These are phyloP conservation scores for Sordariomycetes sp. DNA, from an alignment of 2,329 filamentous ascomycete genomes.

Conservation along the genomic window DNA sequence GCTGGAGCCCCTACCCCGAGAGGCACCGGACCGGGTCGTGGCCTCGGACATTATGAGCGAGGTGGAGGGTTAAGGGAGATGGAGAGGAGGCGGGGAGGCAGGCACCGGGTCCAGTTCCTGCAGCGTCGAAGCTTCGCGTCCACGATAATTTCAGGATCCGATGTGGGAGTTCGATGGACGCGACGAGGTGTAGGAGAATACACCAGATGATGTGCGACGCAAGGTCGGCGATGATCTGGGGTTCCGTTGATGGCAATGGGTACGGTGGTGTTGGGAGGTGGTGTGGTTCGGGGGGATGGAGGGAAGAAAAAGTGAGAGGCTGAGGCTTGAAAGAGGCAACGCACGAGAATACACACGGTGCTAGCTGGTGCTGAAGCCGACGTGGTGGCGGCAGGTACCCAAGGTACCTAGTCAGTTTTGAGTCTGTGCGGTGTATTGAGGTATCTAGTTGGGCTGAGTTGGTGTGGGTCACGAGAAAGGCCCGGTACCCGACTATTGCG, in stretches of 20 bases:
- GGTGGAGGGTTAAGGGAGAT: conserved; percentile 8
- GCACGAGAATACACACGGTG: conserved; percentile 3
- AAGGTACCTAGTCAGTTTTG: neutral
- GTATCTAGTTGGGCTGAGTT: neutral
- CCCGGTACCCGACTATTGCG: neutral
- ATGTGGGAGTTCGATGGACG: neutral
- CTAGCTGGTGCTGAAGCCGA: neutral
- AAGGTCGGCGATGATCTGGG: conserved; percentile 1
- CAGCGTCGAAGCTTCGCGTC: conserved; percentile 2
- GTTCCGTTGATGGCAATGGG: conserved; percentile 1
- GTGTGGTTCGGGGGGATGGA: conserved; percentile 10
- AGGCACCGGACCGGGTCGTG: conserved; percentile 68
- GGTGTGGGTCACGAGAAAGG: neutral
- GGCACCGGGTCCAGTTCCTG: conserved; percentile 4
- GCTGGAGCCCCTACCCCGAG: conserved; percentile 81
- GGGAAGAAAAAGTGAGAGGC: conserved; percentile 7
- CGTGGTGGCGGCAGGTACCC: conserved; percentile 1
- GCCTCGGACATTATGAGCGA: conserved; percentile 76
- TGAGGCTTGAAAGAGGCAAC: conserved; percentile 8
- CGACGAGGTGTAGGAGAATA: conserved; percentile 1
- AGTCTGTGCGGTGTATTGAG: neutral
- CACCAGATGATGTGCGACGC: conserved; percentile 3
- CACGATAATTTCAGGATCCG: neutral
- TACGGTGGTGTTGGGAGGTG: conserved; percentile 14
- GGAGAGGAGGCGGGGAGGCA: conserved; percentile 2